phyloP scores from a whole-genome alignment of 495 filamentous ascomycete species.

The Penicillium daleae region DNA sequence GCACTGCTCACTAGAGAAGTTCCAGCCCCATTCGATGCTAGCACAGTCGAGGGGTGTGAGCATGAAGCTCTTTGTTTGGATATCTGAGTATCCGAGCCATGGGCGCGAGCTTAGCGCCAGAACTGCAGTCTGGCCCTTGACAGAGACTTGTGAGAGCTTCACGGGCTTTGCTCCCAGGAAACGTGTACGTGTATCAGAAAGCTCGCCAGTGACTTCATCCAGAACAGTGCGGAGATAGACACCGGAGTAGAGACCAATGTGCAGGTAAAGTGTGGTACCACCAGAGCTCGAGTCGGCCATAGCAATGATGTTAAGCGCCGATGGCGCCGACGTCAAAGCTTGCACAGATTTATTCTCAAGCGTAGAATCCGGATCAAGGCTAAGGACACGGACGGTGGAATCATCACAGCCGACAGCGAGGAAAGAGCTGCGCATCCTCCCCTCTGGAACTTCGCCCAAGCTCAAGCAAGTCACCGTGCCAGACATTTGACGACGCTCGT shows the following conservation, averaged over 20 bases:
- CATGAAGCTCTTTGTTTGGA: constrained; percentile 81
- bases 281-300: constrained; percentile 87
- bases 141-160: constrained; percentile 82
- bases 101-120: constrained; percentile 87
- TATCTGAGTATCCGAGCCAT: constrained; percentile 90
- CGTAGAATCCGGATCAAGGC: constrained; percentile 85
- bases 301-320: constrained; percentile 86
- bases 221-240: constrained; percentile 93
- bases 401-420: constrained; percentile 97
- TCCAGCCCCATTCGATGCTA: constrained; percentile 92
- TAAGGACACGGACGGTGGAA: constrained; percentile 89
- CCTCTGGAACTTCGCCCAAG: constrained; percentile 91
- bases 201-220: constrained; percentile 91
- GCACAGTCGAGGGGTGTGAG: constrained; percentile 88
- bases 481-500: constrained; percentile 93
- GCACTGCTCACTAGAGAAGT: constrained; percentile 92
- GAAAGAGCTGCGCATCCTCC: constrained; percentile 81
- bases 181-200: constrained; percentile 90
- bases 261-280: constrained; percentile 83
- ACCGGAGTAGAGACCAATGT: constrained; percentile 93
- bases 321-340: constrained; percentile 86
- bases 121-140: constrained; percentile 83
- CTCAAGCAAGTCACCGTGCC: constrained; percentile 94
- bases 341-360: constrained; percentile 93
- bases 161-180: constrained; percentile 90